phyloP scores from a whole-genome alignment of 768 basidiomycete genomes.

The Sarcodon sp. region DNA sequence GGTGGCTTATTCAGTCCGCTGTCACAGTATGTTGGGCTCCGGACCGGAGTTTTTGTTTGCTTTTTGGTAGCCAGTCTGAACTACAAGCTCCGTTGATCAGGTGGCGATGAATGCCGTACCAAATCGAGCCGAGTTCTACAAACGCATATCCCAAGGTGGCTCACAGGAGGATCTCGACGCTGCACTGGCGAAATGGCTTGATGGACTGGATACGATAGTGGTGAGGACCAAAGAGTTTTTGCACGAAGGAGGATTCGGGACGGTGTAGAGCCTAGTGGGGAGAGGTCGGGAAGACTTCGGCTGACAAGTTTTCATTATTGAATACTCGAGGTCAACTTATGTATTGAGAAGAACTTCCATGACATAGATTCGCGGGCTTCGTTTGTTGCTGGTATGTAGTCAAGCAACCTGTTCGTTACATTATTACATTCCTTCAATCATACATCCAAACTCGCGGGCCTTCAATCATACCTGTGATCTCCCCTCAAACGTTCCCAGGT shows the following conservation, averaged over 20 bases:
- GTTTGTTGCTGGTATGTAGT: too few relatives aligned
- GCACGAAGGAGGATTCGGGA: conserved; percentile 42
- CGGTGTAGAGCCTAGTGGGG: conserved; percentile 19
- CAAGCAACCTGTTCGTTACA: too few relatives aligned
- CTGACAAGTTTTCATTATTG: too few relatives aligned
- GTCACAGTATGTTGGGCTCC: conserved; percentile 37
- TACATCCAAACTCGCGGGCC: too few relatives aligned
- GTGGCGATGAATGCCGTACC: conserved; percentile 40
- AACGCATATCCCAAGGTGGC: conserved; percentile 45
- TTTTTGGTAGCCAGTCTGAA: neutral
- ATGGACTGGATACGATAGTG: conserved; percentile 40
- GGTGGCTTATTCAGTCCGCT: conserved; percentile 52
- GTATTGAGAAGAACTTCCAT: too few relatives aligned
- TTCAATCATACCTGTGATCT: too few relatives aligned
- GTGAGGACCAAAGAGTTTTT: conserved; percentile 38
- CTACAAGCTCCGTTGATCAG: conserved; percentile 6
- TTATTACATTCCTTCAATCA: too few relatives aligned
- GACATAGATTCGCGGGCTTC: too few relatives aligned
- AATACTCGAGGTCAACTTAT: too few relatives aligned
- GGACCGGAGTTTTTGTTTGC: neutral
- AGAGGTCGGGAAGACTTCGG: neutral
- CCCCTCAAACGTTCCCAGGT: too few relatives aligned
- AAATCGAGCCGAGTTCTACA: conserved; percentile 47
- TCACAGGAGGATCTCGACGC: conserved; percentile 38
- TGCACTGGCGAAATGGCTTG: conserved; percentile 49